These are phyloP conservation scores for Prototheca wickerhamii DNA, from an alignment of 163 green algal species.

Conservation along the genomic window DNA sequence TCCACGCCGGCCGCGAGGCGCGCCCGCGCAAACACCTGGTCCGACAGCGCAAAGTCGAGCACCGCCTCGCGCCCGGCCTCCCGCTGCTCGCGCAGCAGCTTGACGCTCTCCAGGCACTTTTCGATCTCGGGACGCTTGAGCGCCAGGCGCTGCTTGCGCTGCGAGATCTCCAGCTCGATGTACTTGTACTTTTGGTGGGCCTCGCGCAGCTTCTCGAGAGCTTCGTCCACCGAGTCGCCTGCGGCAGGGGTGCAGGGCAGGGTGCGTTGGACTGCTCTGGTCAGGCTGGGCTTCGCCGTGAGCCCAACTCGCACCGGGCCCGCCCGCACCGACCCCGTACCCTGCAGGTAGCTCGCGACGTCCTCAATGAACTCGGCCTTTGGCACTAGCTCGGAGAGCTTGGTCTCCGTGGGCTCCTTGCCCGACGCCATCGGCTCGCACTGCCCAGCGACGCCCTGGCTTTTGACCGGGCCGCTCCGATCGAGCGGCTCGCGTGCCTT, in stretches of 20 bases:
- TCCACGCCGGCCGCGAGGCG: constrained; percentile 47
- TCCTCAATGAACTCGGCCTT: constrained; percentile 75
- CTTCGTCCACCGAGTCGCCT: constrained; percentile 38
- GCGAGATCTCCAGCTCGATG: constrained; percentile 59
- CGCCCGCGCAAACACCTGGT: constrained; percentile 71
- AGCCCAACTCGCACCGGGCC: too few species aligned
- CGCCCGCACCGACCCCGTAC: constrained; percentile 1
- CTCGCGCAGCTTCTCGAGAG: constrained; percentile 56
- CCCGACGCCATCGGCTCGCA: too few species aligned
- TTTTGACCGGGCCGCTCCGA: too few species aligned
- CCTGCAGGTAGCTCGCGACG: constrained; percentile 51
- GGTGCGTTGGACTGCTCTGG: too few species aligned
- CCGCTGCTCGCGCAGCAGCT: constrained; percentile 47
- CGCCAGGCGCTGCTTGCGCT: constrained; percentile 48
- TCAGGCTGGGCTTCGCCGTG: too few species aligned
- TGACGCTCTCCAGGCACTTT: constrained; percentile 64
- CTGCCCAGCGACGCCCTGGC: too few species aligned
- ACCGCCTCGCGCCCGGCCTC: constrained; percentile 32
- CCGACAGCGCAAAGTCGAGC: constrained; percentile 73
- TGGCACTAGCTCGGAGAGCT: constrained; percentile 27
- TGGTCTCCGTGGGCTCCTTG: constrained; percentile 1
- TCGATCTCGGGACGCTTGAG: constrained; percentile 75
- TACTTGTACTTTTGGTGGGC: constrained; percentile 55
- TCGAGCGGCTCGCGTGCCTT: too few species aligned
- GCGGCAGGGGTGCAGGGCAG: too few species aligned